Base-by-base conservation (phyloP, 169 alveolate species). In the Eimeria necatrix region DNA sequence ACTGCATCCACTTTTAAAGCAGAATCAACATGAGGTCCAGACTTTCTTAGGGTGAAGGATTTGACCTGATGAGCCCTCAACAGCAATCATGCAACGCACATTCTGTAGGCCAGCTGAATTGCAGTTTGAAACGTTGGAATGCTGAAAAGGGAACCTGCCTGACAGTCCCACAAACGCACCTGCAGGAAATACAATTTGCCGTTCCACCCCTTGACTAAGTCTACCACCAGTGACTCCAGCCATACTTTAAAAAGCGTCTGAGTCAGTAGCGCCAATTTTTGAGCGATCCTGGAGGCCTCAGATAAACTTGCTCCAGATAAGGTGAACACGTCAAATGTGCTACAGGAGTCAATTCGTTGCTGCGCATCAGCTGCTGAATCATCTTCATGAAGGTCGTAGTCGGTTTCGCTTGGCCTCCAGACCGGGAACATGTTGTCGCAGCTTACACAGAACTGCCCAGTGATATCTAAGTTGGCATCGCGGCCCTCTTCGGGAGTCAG, bases 371-470 rank as follows among this genome's bases (percentile, higher is more conserved):
- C 81, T 18, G 70, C 64, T 46, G 81, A 9, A 4, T 18, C 49
- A 4, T 85, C 93, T 60, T 61, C 83, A 59, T 61, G 70, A 22
- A 26, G 46, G 61, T 18, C 80, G 64, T 85, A 85, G 3, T 93
- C 95, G n/a, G 78, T 52, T 14, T 70, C 93, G 24, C 52, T 70
- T 14, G 81, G 71, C 93, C 93, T 60, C 48, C 85, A 74, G 22
- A 80, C 24, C 32, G 89, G 93, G 24, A 83, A 22, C n/a, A 89
- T 59, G 87, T 93, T 93, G 73, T 93, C 95, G 89, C 93, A 64
- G 71, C 93, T 83, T 18, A 93, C 95, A 91, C 93, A 83, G 59
- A 68, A 93, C 90, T 93, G 95, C 24, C 93, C 89, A 20, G 95
- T 93, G 24, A 93, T 59, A 83, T 93, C 95, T 26, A 89, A 78